Evolutionary conservation across 2,329 filamentous ascomycete genomes (phyloP), one percentile per base, ranked within the genome.

Genomic region (Penicillium brasilianum): DNA sequence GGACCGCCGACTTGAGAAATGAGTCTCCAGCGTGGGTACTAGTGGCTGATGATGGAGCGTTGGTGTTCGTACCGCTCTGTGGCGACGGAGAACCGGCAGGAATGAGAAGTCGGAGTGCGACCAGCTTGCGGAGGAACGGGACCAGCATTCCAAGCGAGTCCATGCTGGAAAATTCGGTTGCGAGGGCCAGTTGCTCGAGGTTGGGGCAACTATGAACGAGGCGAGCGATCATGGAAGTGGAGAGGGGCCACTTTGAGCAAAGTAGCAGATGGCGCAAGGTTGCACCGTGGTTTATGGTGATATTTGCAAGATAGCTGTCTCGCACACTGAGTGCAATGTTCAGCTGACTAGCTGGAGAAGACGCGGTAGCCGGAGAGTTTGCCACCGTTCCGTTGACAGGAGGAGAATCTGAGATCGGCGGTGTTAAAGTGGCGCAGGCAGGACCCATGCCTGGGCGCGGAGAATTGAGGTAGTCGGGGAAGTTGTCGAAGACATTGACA

Each of bases 121-220:
- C 68, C 7, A 80, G 65, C 13, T 80, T 78, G 7, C 74, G 72
- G 43, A 80, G 73, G 60, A 78, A 76, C 36, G 79, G 79, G 34
- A 78, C 66, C 11, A 81, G 66, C 49, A 80, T 64, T 7, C 72
- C 68, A 20, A 80, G 55, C 13, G 75, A 72, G 11, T 81, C 75
- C 68, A 81, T 71, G 64, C 74, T 75, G 37, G 72, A 71, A 16
- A 76, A 64, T 11, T 81, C 76, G 16, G 83, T 76, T 8, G 84
- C 81, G 22, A 87, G 74, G 28, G 80, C 85, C 1, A 89, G 75
- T 66, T 89, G 85, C 62, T 87, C 85, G 14, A 88, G 75, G 56
- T 87, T 80, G 0, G 86, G 85, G 60, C 85, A 86, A 10, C 74
- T 74, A 53, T 82, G 81, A 34, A 85, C 82, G 7, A 88, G 73